Conservation (phyloP, 306 rosid species). For the Rosa lucieae region DNA sequence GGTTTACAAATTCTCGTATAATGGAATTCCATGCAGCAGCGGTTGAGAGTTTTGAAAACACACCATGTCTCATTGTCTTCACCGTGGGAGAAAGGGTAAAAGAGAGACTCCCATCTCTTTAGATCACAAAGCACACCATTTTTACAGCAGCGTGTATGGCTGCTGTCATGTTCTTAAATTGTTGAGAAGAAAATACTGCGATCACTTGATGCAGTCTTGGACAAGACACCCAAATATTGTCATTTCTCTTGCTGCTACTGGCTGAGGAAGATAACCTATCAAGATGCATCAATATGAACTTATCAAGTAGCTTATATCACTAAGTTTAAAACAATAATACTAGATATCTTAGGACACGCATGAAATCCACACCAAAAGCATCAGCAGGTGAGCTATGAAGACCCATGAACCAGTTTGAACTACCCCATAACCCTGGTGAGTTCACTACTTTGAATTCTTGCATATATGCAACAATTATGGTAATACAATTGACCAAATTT, state of each 20-base stretch:
- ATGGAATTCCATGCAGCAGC: constrained; percentile 35
- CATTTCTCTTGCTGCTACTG: not conserved
- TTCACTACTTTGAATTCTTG: not conserved
- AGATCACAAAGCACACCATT: not conserved
- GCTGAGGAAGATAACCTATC: not conserved
- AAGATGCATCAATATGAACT: not conserved
- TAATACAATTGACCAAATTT: not conserved
- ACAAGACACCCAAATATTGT: not conserved
- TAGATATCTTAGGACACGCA: not conserved
- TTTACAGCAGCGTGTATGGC: not conserved
- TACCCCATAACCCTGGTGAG: not conserved
- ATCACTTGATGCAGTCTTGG: not conserved
- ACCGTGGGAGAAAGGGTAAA: not conserved
- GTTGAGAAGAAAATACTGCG: not conserved
- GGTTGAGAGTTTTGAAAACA: constrained; percentile 29
- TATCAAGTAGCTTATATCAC: not conserved
- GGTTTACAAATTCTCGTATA: constrained; percentile 45
- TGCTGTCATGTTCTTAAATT: not conserved
- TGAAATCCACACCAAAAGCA: not conserved
- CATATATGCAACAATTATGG: not conserved
- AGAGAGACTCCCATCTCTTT: not conserved
- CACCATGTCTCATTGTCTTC: constrained; percentile 5
- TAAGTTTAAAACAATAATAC: not conserved
- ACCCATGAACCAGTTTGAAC: not conserved
- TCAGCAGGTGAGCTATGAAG: not conserved